These are phyloP conservation scores for Ajuga chamaepitys DNA, from an alignment of 257 asterid genomes.

Conservation along the genomic window DNA sequence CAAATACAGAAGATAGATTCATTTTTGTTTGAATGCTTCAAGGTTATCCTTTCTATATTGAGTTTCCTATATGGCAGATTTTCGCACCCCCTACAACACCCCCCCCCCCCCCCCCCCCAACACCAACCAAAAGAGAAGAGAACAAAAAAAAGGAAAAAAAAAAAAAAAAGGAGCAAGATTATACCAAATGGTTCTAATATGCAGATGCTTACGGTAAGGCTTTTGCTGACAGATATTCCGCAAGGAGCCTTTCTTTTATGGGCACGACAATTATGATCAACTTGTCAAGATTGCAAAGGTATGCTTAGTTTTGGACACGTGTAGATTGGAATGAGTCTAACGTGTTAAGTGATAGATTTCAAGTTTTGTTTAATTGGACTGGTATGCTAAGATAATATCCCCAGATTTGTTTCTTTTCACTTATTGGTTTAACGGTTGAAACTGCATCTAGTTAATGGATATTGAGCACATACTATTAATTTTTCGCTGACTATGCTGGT, in stretches of 20 bases:
- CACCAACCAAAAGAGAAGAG: too few relatives aligned
- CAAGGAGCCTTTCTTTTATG: slow-evolving; percentile 91
- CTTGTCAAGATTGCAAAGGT: slow-evolving; percentile 93
- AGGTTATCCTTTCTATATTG: not conserved
- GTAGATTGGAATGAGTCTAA: not conserved
- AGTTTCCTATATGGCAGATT: too few relatives aligned
- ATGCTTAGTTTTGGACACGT: not conserved
- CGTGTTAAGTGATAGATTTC: not conserved
- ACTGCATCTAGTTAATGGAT: not conserved
- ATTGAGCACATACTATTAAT: not conserved
- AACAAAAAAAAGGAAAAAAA: not conserved
- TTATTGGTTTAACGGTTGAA: not conserved
- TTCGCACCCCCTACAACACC: not conserved
- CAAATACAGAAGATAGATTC: not conserved
- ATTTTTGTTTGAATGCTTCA: not conserved
- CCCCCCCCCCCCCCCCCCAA: not conserved
- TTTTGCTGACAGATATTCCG: slow-evolving; percentile 62
- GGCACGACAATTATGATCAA: slow-evolving; percentile 89
- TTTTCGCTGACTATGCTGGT: not conserved
- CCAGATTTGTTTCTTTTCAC: not conserved
- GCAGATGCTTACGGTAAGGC: slow-evolving; percentile 24
- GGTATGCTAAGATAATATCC: not conserved
- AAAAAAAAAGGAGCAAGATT: not conserved
- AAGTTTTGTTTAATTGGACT: not conserved
- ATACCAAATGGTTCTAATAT: not conserved